These are phyloP conservation scores for Amaranthus hypochondriacus DNA, from an alignment of 148 eudicot species.

Conservation along the genomic window DNA sequence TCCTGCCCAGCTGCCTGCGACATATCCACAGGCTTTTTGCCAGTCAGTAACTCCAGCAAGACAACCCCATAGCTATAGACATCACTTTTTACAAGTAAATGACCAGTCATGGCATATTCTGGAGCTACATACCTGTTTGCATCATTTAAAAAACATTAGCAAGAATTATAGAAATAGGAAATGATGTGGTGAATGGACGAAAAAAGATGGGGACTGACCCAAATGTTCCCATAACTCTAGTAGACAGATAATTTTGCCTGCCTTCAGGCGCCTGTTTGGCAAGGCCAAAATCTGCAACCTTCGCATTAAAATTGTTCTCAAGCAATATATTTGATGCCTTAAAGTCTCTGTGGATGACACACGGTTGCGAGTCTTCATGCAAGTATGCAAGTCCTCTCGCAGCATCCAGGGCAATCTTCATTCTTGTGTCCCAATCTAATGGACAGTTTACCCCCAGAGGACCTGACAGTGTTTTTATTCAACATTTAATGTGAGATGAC, in stretches of 20 bases:
- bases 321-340: constrained; percentile 91
- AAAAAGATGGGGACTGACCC: constrained; percentile 53
- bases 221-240: constrained; percentile 97
- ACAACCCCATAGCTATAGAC: constrained; percentile 99
- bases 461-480: constrained; percentile 33
- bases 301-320: constrained; percentile 80
- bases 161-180: neutral
- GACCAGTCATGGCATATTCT: constrained; percentile 99
- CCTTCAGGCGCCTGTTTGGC: constrained; percentile 98
- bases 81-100: constrained; percentile 91
- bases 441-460: constrained; percentile 86
- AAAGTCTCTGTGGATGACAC: constrained; percentile 95
- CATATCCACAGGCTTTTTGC: constrained; percentile 96
- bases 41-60: constrained; percentile 83
- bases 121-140: constrained; percentile 85
- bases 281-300: constrained; percentile 97
- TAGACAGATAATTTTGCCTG: constrained; percentile 69
- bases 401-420: constrained; percentile 97
- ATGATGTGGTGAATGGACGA: neutral
- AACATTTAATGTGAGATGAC: neutral
- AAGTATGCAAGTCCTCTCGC: constrained; percentile 96
- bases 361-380: constrained; percentile 95
- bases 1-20: constrained; percentile 91
- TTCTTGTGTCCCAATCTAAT: constrained; percentile 89
- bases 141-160: constrained; percentile 18